These are phyloP conservation scores for Plasmodium gallinaceum DNA, from an alignment of 169 alveolate genomes.

Conservation along the genomic window DNA sequence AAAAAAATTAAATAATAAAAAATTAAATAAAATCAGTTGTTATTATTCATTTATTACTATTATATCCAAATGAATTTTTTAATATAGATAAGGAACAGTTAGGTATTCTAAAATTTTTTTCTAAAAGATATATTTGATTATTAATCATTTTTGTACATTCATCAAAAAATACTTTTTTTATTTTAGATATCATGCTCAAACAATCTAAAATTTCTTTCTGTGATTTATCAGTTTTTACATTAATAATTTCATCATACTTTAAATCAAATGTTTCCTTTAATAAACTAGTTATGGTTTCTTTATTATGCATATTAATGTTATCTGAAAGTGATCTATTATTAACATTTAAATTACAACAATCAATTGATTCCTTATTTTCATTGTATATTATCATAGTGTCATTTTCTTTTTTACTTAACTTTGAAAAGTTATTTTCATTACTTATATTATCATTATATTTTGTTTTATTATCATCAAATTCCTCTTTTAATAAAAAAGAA, in stretches of 20 bases:
- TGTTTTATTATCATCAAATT: too few species aligned
- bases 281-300: constrained; percentile 16
- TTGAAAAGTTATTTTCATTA: too few species aligned
- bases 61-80: constrained; percentile 49
- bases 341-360: constrained; percentile 1
- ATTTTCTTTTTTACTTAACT: too few species aligned
- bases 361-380: too few species aligned
- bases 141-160: constrained; percentile 76
- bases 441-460: too few species aligned
- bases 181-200: constrained; percentile 61
- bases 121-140: constrained; percentile 52
- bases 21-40: too few species aligned
- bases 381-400: too few species aligned
- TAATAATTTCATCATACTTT: constrained; percentile 34
- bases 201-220: constrained; percentile 66
- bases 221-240: constrained; percentile 24
- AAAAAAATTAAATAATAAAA: too few species aligned
- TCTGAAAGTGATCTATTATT: background rate
- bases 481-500: too few species aligned
- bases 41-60: background rate
- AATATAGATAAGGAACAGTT: constrained; percentile 42
- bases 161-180: constrained; percentile 65
- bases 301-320: background rate
- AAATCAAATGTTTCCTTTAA: constrained; percentile 49
- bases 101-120: constrained; percentile 69